phyloP scores from a whole-genome alignment of 2,329 filamentous ascomycete species.

The Ilyonectria sp. region DNA sequence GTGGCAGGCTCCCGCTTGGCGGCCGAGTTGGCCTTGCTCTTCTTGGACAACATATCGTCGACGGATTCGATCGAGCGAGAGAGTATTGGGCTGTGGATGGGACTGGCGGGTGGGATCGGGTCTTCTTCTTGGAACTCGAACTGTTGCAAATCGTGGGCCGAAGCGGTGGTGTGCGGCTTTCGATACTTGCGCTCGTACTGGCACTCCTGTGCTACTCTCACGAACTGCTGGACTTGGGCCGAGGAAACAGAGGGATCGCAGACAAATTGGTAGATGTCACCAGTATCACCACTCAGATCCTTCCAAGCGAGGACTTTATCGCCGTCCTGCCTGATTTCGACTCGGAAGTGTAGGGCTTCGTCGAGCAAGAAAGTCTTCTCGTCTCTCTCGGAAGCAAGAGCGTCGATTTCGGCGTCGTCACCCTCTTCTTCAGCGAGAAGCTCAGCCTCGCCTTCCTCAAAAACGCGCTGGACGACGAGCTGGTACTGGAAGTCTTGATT shows the following conservation, averaged over 20 bases:
- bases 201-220: conserved; percentile 88
- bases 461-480: conserved; percentile 94
- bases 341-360: conserved; percentile 88
- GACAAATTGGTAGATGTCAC: conserved; percentile 98
- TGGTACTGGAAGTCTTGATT: conserved; percentile 98
- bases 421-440: conserved; percentile 90
- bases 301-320: conserved; percentile 95
- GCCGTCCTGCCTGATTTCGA: conserved; percentile 83
- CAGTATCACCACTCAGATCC: conserved; percentile 92
- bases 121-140: conserved; percentile 83
- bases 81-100: conserved; percentile 71
- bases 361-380: conserved; percentile 98
- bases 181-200: conserved; percentile 98
- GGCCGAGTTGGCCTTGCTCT: conserved; percentile 62
- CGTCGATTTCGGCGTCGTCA: conserved; percentile 83
- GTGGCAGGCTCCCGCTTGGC: conserved; percentile 60
- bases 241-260: conserved; percentile 83
- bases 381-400: conserved; percentile 86
- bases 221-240: conserved; percentile 83
- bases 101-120: conserved; percentile 76
- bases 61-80: conserved; percentile 69
- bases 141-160: conserved; percentile 83
- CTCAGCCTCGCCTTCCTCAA: conserved; percentile 97
- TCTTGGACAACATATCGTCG: conserved; percentile 70
- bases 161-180: conserved; percentile 83